Percentiles rank a stretch among this genome's conserved stretches.
phyloP scores from a whole-genome alignment of 2,329 filamentous ascomycete genomes.

The Diplocarpon rosae region DNA sequence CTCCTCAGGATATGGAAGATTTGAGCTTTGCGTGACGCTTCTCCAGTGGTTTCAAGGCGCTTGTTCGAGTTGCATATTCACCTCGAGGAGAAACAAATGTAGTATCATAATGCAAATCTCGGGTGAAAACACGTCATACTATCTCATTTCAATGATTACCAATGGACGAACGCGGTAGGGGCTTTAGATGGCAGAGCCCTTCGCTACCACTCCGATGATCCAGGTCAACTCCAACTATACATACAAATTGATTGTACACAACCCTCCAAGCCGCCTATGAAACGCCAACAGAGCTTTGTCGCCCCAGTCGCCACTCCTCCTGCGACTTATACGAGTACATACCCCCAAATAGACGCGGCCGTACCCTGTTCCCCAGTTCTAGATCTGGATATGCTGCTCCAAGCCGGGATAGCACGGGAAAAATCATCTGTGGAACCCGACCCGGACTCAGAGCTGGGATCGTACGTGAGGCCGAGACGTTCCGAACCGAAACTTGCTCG shows the following conservation, averaged over 20 bases:
- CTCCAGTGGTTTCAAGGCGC: conserved; percentile 22
- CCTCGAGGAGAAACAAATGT: conserved; percentile 21
- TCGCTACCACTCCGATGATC: conserved; percentile 16
- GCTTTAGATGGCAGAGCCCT: conserved; percentile 17
- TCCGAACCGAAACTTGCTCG: conserved; percentile 6
- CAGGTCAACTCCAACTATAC: conserved; percentile 12
- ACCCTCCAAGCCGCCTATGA: conserved; percentile 8
- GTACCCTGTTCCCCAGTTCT: conserved; percentile 6
- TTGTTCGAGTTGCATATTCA: conserved; percentile 21
- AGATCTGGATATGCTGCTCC: conserved; percentile 12
- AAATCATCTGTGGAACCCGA: conserved; percentile 2
- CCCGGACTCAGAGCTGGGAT: neutral
- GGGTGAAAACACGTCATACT: conserved; percentile 8
- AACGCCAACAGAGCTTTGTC: conserved; percentile 13
- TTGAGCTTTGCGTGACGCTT: conserved; percentile 19
- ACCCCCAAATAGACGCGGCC: conserved; percentile 3
- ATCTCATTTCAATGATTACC: conserved; percentile 2
- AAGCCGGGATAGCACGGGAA: conserved; percentile 16
- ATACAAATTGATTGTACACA: conserved; percentile 4
- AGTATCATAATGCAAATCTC: conserved; percentile 16
- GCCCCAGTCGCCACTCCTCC: neutral
- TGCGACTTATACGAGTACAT: conserved; percentile 9
- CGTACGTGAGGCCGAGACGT: neutral
- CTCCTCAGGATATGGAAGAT: conserved; percentile 17
- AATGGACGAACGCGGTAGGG: conserved; percentile 6